Evolutionary conservation across 441 rosid genomes (phyloP), one percentile per base, ranked within the genome.

Genomic region (Erysimum pusillum): DNA sequence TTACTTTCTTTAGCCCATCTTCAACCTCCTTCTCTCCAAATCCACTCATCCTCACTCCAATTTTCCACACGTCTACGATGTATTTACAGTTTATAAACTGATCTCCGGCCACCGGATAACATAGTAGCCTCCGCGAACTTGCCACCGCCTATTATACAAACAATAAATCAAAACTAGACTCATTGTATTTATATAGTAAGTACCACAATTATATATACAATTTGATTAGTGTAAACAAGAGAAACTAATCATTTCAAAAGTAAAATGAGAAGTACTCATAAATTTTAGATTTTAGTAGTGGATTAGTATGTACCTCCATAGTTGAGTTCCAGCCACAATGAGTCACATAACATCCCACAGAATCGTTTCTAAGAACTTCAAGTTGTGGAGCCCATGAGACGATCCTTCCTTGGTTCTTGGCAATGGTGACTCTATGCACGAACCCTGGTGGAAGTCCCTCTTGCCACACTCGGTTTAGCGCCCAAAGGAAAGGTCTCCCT

Each of bases 301-400:
- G 25, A n/a, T 54, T 9, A 14, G 14, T 36, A 52, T 34, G 54
- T 76, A 76, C 79, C 67, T 91, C 96, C 84, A 88, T 64, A 0
- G 89, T 90, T 4, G 97, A 91, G 73, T 89, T 93, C 97, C 98
- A 93, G 8, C 93, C 98, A 53, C 98, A 93, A 12, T 93, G 97
- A 6, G 91, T 89, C 4, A 91, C 65, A 49, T 66, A 90, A 45
- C 88, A 85, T 9, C 87, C 90, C 0, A 91, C 88, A 0, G 89
- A 84, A 5, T 67, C 31, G 66, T 87, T 89, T 15, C 65, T 65
- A 73, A 93, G 78, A 28, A 89, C 78, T 75, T 84, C 83, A 63
- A 83, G 1, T 11, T 93, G 98, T 0, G 93, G 94, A 0, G 93
- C 90, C 98, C 96, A 93, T 0, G 88, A 63, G 10, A 91, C 91